Conservation (phyloP, 2,329 filamentous ascomycete genomes). For the Immersiporthe knoxdaviesiana region DNA sequence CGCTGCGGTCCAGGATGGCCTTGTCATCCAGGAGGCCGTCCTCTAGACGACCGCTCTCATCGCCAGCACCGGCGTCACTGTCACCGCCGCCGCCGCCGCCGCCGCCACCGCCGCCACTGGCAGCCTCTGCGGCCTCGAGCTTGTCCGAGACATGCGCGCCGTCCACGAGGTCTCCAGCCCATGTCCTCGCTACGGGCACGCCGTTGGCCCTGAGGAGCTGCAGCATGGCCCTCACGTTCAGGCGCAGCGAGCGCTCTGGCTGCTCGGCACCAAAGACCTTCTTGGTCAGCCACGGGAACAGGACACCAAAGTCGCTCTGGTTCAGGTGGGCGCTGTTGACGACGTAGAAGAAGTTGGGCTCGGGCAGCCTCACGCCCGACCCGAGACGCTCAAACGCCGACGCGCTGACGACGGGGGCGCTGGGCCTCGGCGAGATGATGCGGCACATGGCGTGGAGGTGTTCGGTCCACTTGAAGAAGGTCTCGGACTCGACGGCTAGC, state of each 20-base stretch:
- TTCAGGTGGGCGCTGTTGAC: slow-evolving; percentile 75
- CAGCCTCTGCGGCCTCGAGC: slow-evolving; percentile 30
- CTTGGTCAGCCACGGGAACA: slow-evolving; percentile 74
- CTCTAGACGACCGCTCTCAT: slow-evolving; percentile 30
- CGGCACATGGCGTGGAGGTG: slow-evolving; percentile 72
- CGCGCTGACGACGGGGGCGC: slow-evolving; percentile 45
- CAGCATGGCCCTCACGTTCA: slow-evolving; percentile 62
- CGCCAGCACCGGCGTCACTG: slow-evolving; percentile 18
- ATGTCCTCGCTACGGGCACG: slow-evolving; percentile 54
- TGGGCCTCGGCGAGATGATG: slow-evolving; percentile 62
- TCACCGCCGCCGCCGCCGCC: slow-evolving; percentile 29
- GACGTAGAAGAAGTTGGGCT: slow-evolving; percentile 76
- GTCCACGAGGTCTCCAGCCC: slow-evolving; percentile 53
- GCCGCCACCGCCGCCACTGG: slow-evolving; percentile 15
- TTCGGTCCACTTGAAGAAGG: slow-evolving; percentile 77
- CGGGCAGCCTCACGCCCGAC: slow-evolving; percentile 47
- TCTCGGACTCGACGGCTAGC: slow-evolving; percentile 73
- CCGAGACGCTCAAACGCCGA: slow-evolving; percentile 45
- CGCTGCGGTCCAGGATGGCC: slow-evolving; percentile 53
- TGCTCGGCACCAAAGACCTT: slow-evolving; percentile 60
- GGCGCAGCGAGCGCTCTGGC: slow-evolving; percentile 60
- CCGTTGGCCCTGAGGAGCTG: slow-evolving; percentile 58
- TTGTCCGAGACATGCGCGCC: slow-evolving; percentile 46
- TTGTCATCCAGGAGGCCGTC: slow-evolving; percentile 52
- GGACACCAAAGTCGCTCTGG: slow-evolving; percentile 80